Percentiles rank a stretch among this genome's conserved stretches.
These are phyloP conservation scores for Macrophomina tecta DNA, from an alignment of 2,329 filamentous ascomycete species.

Conservation along the genomic window DNA sequence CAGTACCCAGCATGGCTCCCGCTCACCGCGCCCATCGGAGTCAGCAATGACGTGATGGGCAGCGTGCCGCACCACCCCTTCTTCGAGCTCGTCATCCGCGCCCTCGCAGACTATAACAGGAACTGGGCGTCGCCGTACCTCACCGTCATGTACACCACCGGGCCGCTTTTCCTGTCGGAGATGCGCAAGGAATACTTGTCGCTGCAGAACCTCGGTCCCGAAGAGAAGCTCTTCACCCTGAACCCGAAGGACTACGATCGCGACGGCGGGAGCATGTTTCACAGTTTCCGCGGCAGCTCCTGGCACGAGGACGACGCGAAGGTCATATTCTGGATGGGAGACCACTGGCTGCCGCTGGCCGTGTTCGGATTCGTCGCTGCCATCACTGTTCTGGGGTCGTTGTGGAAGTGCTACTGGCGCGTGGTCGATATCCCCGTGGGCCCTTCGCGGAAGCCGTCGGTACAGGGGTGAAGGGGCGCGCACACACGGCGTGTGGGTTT, in stretches of 20 bases:
- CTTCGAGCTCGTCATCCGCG: conserved; percentile 32
- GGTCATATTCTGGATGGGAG: conserved; percentile 37
- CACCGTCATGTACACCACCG: conserved; percentile 41
- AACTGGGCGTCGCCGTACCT: conserved; percentile 37
- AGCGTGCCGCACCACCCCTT: conserved; percentile 34
- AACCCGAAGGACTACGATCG: conserved; percentile 39
- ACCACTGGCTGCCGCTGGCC: not conserved
- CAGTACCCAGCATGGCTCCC: conserved; percentile 35
- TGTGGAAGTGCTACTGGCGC: not conserved
- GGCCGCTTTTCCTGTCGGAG: conserved; percentile 38
- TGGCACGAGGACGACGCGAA: conserved; percentile 41
- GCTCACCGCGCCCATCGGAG: conserved; percentile 33
- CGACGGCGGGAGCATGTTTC: conserved; percentile 40
- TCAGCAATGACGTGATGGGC: conserved; percentile 37
- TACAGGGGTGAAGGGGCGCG: not conserved
- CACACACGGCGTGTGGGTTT: not conserved
- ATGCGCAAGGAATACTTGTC: conserved; percentile 36
- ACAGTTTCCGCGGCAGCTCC: conserved; percentile 39
- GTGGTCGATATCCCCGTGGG: not conserved
- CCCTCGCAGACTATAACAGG: conserved; percentile 30
- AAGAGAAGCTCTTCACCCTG: conserved; percentile 31
- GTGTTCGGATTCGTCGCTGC: not conserved
- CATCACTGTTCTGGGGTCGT: not conserved
- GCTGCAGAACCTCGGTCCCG: not conserved
- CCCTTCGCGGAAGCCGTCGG: not conserved